phyloP scores from a whole-genome alignment of 306 rosid genomes.

The Fragaria iinumae region DNA sequence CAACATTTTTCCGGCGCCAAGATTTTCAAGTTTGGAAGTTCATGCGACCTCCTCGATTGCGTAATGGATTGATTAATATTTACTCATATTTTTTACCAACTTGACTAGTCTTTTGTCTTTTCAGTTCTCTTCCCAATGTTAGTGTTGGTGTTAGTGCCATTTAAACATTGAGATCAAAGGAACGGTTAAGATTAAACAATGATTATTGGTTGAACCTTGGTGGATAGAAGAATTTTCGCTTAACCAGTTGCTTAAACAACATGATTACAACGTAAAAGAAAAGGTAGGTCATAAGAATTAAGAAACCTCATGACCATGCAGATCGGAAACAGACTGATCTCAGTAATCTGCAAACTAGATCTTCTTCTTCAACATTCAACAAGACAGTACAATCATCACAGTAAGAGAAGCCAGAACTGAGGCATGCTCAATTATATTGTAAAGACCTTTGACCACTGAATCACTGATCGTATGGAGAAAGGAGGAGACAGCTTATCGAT shows the following conservation, averaged over 20 bases:
- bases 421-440: background rate
- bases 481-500: background rate
- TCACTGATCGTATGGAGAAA: background rate
- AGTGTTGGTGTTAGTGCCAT: too few species aligned
- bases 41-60: too few species aligned
- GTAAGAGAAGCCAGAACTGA: background rate
- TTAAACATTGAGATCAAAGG: too few species aligned
- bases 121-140: too few species aligned
- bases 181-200: too few species aligned
- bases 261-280: slow-evolving; percentile 51
- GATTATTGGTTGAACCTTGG: too few species aligned
- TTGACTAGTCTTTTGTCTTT: too few species aligned
- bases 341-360: slow-evolving; percentile 9
- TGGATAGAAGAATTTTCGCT: too few species aligned
- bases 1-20: too few species aligned
- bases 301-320: slow-evolving; percentile 34
- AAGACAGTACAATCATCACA: background rate
- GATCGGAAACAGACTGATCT: slow-evolving; percentile 37
- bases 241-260: slow-evolving; percentile 4
- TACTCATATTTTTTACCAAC: too few species aligned
- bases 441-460: slow-evolving; percentile 11
- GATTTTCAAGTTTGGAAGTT: too few species aligned
- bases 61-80: too few species aligned
- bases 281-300: slow-evolving; percentile 40
- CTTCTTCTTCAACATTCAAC: slow-evolving; percentile 21